phyloP scores from a whole-genome alignment of 345 rosid genomes.

The Salix brachista region DNA sequence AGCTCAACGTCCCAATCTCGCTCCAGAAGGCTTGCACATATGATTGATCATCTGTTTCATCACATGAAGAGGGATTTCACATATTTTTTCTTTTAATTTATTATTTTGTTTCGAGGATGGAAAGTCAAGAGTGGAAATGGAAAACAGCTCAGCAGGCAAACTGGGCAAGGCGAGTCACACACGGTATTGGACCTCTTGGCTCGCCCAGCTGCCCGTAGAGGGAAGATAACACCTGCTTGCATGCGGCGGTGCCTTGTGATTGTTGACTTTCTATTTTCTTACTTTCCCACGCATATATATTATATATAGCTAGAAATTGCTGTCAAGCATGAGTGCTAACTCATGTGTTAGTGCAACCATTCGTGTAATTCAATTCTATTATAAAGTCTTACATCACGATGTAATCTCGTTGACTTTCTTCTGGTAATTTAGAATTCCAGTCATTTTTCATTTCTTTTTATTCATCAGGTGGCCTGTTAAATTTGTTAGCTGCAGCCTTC shows the following conservation, averaged over 20 bases:
- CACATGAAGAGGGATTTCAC: not conserved
- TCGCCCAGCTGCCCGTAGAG: slow-evolving; percentile 33
- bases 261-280: slow-evolving; percentile 5
- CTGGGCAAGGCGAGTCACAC: slow-evolving; percentile 5
- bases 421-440: not conserved
- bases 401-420: not conserved
- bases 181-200: slow-evolving; percentile 22
- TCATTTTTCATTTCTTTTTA: not conserved
- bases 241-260: slow-evolving; percentile 27
- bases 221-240: slow-evolving; percentile 11
- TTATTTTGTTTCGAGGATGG: not conserved
- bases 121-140: slow-evolving; percentile 7
- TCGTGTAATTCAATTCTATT: not conserved
- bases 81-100: not conserved
- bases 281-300: not conserved
- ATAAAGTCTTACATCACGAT: not conserved
- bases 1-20: slow-evolving; percentile 51
- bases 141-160: slow-evolving; percentile 54
- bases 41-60: slow-evolving; percentile 16
- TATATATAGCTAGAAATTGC: not conserved
- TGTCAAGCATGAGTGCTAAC: slow-evolving; percentile 8
- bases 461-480: no score
- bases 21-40: slow-evolving; percentile 75
- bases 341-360: not conserved
- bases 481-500: no score